Conservation (phyloP, 1,284 basidiomycete genomes). For the Coniophora puteana region DNA sequence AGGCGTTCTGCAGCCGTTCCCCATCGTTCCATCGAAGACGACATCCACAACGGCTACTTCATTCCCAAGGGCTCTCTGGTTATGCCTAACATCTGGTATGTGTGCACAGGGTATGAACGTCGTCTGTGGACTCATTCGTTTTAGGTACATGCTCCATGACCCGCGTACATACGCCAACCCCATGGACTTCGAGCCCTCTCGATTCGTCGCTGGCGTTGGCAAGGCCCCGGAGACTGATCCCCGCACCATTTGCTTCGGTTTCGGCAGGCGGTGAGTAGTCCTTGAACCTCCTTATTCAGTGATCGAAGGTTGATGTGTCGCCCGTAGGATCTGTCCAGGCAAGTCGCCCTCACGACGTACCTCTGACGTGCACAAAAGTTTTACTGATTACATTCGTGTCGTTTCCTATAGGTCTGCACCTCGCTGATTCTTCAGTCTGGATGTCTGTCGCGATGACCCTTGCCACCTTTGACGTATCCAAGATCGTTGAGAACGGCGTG, state of each 20-base stretch:
- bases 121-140: constrained; percentile 38
- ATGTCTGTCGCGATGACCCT: constrained; percentile 51
- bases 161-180: constrained; percentile 32
- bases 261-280: constrained; percentile 52
- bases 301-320: constrained; percentile 11
- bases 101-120: constrained; percentile 4
- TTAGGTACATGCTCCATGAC: constrained; percentile 44
- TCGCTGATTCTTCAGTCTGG: constrained; percentile 57
- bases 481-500: constrained; percentile 27
- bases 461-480: constrained; percentile 41
- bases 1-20: constrained; percentile 38
- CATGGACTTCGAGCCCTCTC: constrained; percentile 32
- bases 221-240: constrained; percentile 48
- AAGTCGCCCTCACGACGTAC: constrained; percentile 1
- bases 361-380: not conserved
- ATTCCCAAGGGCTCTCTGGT: constrained; percentile 6
- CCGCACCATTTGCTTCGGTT: constrained; percentile 51
- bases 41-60: constrained; percentile 20
- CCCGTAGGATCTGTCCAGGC: constrained; percentile 53
- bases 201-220: constrained; percentile 31
- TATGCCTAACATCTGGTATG: constrained; percentile 4
- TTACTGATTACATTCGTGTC: constrained; percentile 7
- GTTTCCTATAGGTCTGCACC: constrained; percentile 38
- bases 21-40: constrained; percentile 51
- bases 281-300: constrained; percentile 3